A percentile compares a stretch with the other conserved stretches of the same genome.
These are phyloP conservation scores for Magnusiomyces ingens DNA, from an alignment of 1,139 yeast species.

Conservation along the genomic window DNA sequence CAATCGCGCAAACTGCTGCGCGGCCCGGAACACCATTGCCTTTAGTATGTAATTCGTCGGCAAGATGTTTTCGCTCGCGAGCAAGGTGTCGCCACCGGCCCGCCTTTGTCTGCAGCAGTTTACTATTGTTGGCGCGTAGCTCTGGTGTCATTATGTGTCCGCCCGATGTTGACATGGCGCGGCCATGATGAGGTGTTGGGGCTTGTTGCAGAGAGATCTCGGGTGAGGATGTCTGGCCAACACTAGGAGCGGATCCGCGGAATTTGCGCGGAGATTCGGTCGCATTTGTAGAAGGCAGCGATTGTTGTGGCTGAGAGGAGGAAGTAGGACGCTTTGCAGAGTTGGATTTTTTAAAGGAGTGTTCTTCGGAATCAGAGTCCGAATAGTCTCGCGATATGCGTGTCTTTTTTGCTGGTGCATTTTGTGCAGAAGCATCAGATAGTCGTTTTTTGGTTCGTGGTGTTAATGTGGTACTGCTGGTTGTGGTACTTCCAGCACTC, in stretches of 20 bases:
- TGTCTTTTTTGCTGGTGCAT: neutral
- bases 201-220: neutral
- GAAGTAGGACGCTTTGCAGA: too few relatives aligned
- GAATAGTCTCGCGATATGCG: constrained; percentile 4
- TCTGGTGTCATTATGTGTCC: constrained; percentile 14
- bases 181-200: neutral
- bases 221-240: neutral
- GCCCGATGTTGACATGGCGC: neutral
- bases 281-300: too few relatives aligned
- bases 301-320: too few relatives aligned
- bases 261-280: too few relatives aligned
- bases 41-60: constrained; percentile 27
- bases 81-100: constrained; percentile 32
- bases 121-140: constrained; percentile 25
- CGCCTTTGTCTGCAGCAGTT: constrained; percentile 22
- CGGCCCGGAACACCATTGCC: constrained; percentile 21
- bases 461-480: neutral
- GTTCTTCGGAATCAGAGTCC: constrained; percentile 3
- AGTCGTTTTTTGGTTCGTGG: neutral
- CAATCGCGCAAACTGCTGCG: constrained; percentile 32
- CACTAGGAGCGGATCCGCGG: too few relatives aligned
- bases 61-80: constrained; percentile 32
- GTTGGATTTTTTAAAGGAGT: neutral
- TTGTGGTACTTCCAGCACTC: neutral
- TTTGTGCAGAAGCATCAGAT: too few relatives aligned